Evolutionary conservation across 2,329 filamentous ascomycete species (phyloP).

Genomic region (Fusarium verticillioides): DNA sequence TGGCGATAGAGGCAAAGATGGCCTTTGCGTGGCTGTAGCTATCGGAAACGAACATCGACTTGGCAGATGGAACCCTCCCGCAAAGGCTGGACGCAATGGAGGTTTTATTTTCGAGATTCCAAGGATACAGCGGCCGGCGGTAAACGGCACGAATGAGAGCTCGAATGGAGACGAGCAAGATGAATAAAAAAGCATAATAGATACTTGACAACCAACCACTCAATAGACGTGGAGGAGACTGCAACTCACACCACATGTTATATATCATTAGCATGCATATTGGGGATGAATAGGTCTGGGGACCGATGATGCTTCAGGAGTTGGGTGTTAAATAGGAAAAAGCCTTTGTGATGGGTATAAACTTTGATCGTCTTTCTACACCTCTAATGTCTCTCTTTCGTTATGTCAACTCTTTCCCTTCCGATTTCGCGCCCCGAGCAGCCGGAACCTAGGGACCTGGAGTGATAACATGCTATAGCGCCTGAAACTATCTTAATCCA

Average conservation of each 20-base stretch:
- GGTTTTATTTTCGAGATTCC: constrained; percentile 90
- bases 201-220: constrained; percentile 32
- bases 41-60: constrained; percentile 88
- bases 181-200: constrained; percentile 42
- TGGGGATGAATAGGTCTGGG: constrained; percentile 4
- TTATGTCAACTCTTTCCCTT: neutral
- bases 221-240: constrained; percentile 40
- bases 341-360: constrained; percentile 28
- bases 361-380: constrained; percentile 28
- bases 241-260: constrained; percentile 24
- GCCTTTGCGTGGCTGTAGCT: constrained; percentile 85
- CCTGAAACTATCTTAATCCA: neutral
- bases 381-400: neutral
- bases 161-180: constrained; percentile 36
- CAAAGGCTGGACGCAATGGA: constrained; percentile 75
- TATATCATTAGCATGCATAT: constrained; percentile 29
- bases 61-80: constrained; percentile 79
- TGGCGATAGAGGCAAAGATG: constrained; percentile 79
- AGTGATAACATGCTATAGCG: neutral
- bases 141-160: constrained; percentile 50
- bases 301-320: constrained; percentile 13
- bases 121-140: constrained; percentile 50
- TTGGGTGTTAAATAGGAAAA: constrained; percentile 22
- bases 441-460: neutral
- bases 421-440: constrained; percentile 1